Evolutionary conservation across 1,284 basidiomycete genomes (phyloP).

Genomic region (Cryptococcus maquisensis): DNA sequence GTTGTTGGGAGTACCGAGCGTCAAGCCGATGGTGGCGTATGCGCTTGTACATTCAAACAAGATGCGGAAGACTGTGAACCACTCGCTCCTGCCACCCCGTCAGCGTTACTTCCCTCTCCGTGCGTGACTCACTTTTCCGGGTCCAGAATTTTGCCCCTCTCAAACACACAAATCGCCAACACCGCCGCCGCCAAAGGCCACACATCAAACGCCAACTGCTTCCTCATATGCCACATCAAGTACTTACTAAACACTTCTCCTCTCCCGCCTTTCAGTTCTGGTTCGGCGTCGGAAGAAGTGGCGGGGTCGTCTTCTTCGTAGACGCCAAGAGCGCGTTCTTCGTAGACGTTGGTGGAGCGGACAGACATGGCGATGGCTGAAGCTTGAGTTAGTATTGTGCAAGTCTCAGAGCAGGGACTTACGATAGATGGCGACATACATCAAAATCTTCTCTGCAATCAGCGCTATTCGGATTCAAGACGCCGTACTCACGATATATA

Average conservation of each 20-base stretch:
- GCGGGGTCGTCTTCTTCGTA: constrained; percentile 19
- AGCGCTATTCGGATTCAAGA: not conserved
- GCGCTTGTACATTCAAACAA: constrained; percentile 39
- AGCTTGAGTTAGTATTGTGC: not conserved
- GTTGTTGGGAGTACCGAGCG: constrained; percentile 33
- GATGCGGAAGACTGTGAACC: constrained; percentile 33
- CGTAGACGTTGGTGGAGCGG: constrained; percentile 41
- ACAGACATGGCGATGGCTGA: constrained; percentile 36
- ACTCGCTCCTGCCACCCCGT: constrained; percentile 8
- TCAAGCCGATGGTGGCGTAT: constrained; percentile 34
- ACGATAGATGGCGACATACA: constrained; percentile 42
- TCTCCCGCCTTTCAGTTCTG: constrained; percentile 17
- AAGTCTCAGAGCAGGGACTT: constrained; percentile 6
- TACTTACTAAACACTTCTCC: constrained; percentile 37
- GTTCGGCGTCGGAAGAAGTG: constrained; percentile 18
- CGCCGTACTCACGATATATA: constrained; percentile 27
- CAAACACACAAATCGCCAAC: constrained; percentile 30
- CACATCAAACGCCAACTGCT: constrained; percentile 39
- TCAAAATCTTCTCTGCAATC: constrained; percentile 21
- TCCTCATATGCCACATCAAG: constrained; percentile 34
- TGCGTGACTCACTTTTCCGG: constrained; percentile 9
- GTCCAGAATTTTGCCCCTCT: constrained; percentile 30
- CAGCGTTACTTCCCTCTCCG: not conserved
- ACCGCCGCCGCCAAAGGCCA: constrained; percentile 36
- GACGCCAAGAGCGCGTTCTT: constrained; percentile 34